These are phyloP conservation scores for Hibiscus trionum DNA, from an alignment of 345 rosid genomes.

Conservation along the genomic window DNA sequence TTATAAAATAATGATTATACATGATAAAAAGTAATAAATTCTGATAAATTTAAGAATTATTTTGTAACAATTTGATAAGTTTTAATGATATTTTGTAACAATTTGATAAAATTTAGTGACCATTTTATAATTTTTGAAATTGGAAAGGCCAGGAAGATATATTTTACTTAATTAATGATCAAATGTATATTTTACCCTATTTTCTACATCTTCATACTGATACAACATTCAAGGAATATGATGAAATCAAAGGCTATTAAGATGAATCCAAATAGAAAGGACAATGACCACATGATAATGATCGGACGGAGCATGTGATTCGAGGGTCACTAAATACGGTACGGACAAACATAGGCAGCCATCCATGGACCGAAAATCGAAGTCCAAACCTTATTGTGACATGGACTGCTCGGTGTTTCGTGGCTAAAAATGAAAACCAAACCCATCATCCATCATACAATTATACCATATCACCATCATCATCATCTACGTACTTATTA, in stretches of 20 bases:
- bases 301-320: slow-evolving; percentile 17
- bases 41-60: too few species aligned
- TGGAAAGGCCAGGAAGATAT: too few species aligned
- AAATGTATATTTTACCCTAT: too few species aligned
- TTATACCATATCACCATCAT: neutral
- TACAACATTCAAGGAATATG: neutral
- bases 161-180: too few species aligned
- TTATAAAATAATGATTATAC: too few species aligned
- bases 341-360: slow-evolving; percentile 1
- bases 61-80: too few species aligned
- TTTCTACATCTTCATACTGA: neutral
- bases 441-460: neutral
- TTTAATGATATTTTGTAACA: too few species aligned
- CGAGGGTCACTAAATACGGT: neutral
- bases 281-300: slow-evolving; percentile 7
- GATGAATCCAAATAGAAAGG: slow-evolving; percentile 7
- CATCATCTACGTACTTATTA: slow-evolving; percentile 1
- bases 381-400: neutral
- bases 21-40: too few species aligned
- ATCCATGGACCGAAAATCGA: neutral
- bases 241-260: neutral
- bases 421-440: neutral
- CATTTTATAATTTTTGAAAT: too few species aligned
- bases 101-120: too few species aligned
- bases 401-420: slow-evolving; percentile 10